Evolutionary conservation across 139 green algal species (phyloP).

Genomic region (Coelastrella sp.): DNA sequence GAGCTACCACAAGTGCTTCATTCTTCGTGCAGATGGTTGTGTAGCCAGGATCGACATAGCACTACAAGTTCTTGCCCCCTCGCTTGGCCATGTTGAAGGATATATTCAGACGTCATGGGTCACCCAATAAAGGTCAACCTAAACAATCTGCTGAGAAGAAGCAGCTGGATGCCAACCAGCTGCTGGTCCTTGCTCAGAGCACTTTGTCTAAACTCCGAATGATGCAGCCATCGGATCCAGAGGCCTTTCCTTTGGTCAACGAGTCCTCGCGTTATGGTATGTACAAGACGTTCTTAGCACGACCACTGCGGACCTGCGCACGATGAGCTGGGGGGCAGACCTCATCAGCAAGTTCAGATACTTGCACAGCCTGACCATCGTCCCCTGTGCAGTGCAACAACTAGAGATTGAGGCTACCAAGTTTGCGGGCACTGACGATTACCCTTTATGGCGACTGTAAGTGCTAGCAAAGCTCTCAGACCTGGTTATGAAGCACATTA

Average conservation of each 20-base stretch:
- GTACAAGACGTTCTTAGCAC: not conserved
- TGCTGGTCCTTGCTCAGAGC: not conserved
- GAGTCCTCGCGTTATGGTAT: slow-evolving; percentile 47
- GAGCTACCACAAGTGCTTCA: too few relatives aligned
- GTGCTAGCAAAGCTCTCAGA: not conserved
- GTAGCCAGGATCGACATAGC: not conserved
- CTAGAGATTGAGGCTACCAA: slow-evolving; percentile 41
- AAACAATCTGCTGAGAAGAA: not conserved
- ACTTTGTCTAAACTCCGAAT: not conserved
- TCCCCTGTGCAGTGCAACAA: slow-evolving; percentile 52
- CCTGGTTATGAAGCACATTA: not conserved
- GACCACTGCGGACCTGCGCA: too few relatives aligned
- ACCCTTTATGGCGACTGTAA: slow-evolving; percentile 51
- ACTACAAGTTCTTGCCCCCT: not conserved
- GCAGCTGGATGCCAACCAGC: slow-evolving; percentile 12
- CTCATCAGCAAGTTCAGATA: too few relatives aligned
- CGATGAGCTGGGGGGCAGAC: too few relatives aligned
- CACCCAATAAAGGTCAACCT: not conserved
- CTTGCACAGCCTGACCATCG: too few relatives aligned
- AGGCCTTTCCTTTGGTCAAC: slow-evolving; percentile 54
- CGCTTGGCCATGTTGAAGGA: not conserved
- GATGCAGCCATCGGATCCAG: slow-evolving; percentile 44
- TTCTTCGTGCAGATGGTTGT: too few relatives aligned
- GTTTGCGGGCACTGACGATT: slow-evolving; percentile 27
- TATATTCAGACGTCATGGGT: not conserved